Conservation (phyloP, 352 stramenopile species). For the Albugo laibachii region DNA sequence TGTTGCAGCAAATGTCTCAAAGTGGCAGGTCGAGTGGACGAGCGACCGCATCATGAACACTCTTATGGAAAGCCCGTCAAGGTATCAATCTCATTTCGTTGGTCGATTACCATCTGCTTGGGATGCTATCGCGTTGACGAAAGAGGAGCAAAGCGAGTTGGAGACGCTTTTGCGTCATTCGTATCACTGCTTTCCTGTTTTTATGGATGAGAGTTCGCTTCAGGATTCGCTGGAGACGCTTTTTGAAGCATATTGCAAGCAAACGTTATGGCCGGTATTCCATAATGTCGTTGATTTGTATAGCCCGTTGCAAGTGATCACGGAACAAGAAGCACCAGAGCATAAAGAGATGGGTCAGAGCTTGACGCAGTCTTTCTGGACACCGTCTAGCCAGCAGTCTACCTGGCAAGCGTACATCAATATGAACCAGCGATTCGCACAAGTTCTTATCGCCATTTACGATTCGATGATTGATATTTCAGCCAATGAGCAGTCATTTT, state of each 20-base stretch:
- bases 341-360: conserved; percentile 4
- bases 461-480: conserved; percentile 68
- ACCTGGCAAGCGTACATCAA: conserved; percentile 87
- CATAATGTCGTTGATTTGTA: conserved; percentile 91
- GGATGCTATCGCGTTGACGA: too few species aligned
- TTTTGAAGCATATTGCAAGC: conserved; percentile 92
- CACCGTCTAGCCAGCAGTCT: conserved; percentile 35
- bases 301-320: conserved; percentile 43
- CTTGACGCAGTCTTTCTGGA: conserved; percentile 18
- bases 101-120: too few species aligned
- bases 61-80: too few species aligned
- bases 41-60: too few species aligned
- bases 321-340: conserved; percentile 2
- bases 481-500: conserved; percentile 15
- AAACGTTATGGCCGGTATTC: conserved; percentile 91
- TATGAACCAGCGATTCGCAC: conserved; percentile 88
- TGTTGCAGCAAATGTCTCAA: too few species aligned
- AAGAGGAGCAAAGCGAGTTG: too few species aligned
- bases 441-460: conserved; percentile 8
- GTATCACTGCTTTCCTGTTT: too few species aligned
- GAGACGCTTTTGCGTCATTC: too few species aligned
- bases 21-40: too few species aligned
- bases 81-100: too few species aligned
- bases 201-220: too few species aligned
- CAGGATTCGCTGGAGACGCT: conserved; percentile 7